Conservation (phyloP, 768 basidiomycete species). For the Leccinum broughii region DNA sequence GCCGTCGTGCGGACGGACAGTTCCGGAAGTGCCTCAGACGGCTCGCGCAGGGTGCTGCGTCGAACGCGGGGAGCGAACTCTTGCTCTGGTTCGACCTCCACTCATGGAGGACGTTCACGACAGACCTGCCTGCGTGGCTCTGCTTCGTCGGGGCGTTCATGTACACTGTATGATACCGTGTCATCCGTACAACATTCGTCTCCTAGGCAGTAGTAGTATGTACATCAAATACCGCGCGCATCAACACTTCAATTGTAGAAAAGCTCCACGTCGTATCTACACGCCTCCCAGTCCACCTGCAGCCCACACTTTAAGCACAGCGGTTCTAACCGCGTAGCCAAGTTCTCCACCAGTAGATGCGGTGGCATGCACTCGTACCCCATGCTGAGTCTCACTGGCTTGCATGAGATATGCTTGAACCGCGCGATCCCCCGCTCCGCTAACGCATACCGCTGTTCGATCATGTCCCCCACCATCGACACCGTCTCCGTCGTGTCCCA, state of each 20-base stretch:
- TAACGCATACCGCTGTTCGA: conserved; percentile 23
- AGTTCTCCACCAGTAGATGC: conserved; percentile 14
- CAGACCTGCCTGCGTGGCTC: conserved; percentile 6
- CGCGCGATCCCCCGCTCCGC: conserved; percentile 12
- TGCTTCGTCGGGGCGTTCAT: conserved; percentile 6
- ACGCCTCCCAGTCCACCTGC: conserved; percentile 25
- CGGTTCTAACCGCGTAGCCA: conserved; percentile 21
- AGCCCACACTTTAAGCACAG: conserved; percentile 17
- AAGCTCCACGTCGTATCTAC: conserved; percentile 23
- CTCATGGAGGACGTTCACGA: neutral
- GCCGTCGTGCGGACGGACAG: neutral
- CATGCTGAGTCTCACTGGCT: conserved; percentile 15
- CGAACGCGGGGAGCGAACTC: conserved; percentile 2
- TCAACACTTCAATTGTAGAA: conserved; percentile 10
- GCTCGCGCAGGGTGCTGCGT: neutral
- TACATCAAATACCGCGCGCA: neutral
- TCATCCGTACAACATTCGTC: neutral
- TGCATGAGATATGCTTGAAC: conserved; percentile 23
- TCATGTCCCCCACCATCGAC: conserved; percentile 26
- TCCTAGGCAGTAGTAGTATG: neutral
- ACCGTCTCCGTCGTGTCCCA: conserved; percentile 31
- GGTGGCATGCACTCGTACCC: conserved; percentile 21
- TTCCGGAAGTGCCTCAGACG: conserved; percentile 3
- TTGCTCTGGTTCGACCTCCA: conserved; percentile 2
- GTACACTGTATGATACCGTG: neutral